Conservation (phyloP, 495 filamentous ascomycete genomes). For the Penicillium pancosmium region DNA sequence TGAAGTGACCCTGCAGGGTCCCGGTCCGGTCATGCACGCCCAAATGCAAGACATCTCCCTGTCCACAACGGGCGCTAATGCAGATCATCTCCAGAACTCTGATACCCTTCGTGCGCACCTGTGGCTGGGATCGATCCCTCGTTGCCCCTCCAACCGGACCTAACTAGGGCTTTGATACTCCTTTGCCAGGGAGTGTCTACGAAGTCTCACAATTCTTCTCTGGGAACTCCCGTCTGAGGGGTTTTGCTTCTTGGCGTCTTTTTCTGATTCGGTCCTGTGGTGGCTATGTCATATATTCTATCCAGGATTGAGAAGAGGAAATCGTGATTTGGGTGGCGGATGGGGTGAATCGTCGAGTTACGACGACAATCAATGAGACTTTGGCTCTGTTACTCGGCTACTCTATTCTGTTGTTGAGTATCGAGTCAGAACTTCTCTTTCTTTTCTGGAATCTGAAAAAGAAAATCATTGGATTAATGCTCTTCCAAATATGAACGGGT, state of each 20-base stretch:
- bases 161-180: slow-evolving; percentile 17
- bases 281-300: background rate
- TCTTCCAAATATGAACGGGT: too few species aligned
- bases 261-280: background rate
- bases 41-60: slow-evolving; percentile 29
- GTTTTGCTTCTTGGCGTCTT: background rate
- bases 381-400: background rate
- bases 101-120: slow-evolving; percentile 14
- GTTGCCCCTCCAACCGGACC: slow-evolving; percentile 23
- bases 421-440: background rate
- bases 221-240: slow-evolving; percentile 1
- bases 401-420: background rate
- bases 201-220: background rate
- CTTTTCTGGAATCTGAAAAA: background rate
- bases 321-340: background rate
- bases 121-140: slow-evolving; percentile 17
- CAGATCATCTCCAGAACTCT: slow-evolving; percentile 14
- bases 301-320: background rate
- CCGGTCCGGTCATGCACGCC: slow-evolving; percentile 12
- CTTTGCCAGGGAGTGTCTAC: slow-evolving; percentile 10
- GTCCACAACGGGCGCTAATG: slow-evolving; percentile 18
- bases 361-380: background rate
- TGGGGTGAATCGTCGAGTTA: background rate
- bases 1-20: slow-evolving; percentile 7
- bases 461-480: too few species aligned